Percentiles rank a stretch among this genome's conserved stretches.
phyloP scores from a whole-genome alignment of 2,329 filamentous ascomycete genomes.

The Colletotrichum lentis region DNA sequence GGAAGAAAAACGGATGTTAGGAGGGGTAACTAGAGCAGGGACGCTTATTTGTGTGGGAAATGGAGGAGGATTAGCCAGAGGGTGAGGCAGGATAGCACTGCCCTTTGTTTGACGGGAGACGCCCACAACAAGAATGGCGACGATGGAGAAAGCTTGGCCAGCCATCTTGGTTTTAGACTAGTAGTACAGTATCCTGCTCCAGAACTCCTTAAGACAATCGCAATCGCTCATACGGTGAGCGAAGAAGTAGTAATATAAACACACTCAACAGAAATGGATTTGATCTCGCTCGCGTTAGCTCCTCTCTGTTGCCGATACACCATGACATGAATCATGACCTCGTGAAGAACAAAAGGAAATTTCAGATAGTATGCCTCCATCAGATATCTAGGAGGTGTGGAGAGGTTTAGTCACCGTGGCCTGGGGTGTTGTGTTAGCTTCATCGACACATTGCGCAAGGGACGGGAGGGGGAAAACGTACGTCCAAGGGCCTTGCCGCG shows the following conservation, averaged over 20 bases:
- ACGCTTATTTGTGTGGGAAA: no score
- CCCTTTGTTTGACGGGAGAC: no score
- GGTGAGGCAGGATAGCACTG: no score
- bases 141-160: not conserved
- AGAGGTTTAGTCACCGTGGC: conserved; percentile 29
- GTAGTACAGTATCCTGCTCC: not conserved
- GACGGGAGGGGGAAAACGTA: conserved; percentile 52
- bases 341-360: conserved; percentile 1
- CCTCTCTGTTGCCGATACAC: not conserved
- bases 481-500: conserved; percentile 74
- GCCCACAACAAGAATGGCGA: no score
- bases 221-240: not conserved
- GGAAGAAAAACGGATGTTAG: no score
- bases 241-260: conserved; percentile 22
- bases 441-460: not conserved
- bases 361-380: no score
- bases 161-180: not conserved
- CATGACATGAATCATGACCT: not conserved
- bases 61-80: no score
- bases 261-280: conserved; percentile 4
- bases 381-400: not conserved
- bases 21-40: no score
- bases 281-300: not conserved
- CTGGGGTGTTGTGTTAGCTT: conserved; percentile 5
- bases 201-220: not conserved